phyloP scores from a whole-genome alignment of 1,284 basidiomycete species.

The Cystobasidium slooffiae region DNA sequence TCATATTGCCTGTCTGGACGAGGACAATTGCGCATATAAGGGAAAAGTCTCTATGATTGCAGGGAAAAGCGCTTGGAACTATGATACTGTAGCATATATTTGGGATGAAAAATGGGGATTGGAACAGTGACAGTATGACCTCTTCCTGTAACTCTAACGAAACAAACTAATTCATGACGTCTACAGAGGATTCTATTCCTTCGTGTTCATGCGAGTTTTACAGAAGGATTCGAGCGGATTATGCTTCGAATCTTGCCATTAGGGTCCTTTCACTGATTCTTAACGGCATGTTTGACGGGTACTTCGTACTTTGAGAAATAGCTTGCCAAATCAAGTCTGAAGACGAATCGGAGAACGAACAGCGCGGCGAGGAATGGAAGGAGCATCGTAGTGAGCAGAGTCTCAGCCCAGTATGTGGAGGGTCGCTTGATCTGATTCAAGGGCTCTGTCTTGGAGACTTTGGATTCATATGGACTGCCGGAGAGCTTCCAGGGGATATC shows the following conservation, averaged over 20 bases:
- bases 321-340: constrained; percentile 25
- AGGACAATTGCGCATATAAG: background rate
- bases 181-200: too few species aligned
- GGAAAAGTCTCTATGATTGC: constrained; percentile 4
- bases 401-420: constrained; percentile 26
- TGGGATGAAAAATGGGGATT: too few species aligned
- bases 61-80: background rate
- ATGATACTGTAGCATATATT: constrained; percentile 5
- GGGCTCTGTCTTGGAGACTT: constrained; percentile 26
- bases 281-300: constrained; percentile 14
- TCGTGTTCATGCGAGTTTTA: background rate
- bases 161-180: too few species aligned
- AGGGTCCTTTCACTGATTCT: background rate
- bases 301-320: constrained; percentile 38
- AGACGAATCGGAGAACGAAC: constrained; percentile 20
- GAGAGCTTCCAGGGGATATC: constrained; percentile 19
- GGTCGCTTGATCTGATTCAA: constrained; percentile 40
- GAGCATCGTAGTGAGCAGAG: constrained; percentile 32
- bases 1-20: too few species aligned
- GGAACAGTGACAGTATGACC: background rate
- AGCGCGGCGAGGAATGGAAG: constrained; percentile 39
- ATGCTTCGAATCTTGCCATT: background rate
- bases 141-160: too few species aligned
- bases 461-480: constrained; percentile 28
- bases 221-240: background rate